phyloP scores from a whole-genome alignment of 306 rosid genomes.

The Lathyrus oleraceus region DNA sequence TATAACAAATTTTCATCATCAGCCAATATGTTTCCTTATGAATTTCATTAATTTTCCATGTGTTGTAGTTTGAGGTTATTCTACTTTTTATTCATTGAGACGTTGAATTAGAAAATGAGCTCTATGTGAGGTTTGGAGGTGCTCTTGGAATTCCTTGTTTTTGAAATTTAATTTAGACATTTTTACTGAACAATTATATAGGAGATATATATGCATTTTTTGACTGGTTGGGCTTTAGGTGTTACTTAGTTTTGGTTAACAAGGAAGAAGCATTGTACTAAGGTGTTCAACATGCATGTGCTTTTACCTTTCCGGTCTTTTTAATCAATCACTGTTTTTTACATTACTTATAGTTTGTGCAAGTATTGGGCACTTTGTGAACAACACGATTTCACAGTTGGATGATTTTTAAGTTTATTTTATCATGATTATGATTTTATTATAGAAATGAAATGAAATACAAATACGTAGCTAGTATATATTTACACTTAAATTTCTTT shows the following conservation, averaged over 20 bases:
- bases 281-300: neutral
- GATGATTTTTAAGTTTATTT: neutral
- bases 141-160: neutral
- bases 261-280: neutral
- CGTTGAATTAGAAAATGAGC: neutral
- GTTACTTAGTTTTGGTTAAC: neutral
- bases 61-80: constrained; percentile 12
- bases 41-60: neutral
- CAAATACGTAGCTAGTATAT: neutral
- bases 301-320: neutral
- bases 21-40: neutral
- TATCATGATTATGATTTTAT: neutral
- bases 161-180: neutral
- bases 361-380: constrained; percentile 5
- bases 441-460: neutral
- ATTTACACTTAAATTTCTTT: constrained; percentile 1
- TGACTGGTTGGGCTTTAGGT: neutral
- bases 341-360: neutral
- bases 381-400: neutral
- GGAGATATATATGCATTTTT: neutral
- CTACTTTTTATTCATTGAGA: neutral
- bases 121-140: neutral
- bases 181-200: constrained; percentile 1
- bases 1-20: neutral
- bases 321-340: neutral